Conservation (phyloP, 1,139 yeast genomes). For the Lodderomyces margitis region DNA sequence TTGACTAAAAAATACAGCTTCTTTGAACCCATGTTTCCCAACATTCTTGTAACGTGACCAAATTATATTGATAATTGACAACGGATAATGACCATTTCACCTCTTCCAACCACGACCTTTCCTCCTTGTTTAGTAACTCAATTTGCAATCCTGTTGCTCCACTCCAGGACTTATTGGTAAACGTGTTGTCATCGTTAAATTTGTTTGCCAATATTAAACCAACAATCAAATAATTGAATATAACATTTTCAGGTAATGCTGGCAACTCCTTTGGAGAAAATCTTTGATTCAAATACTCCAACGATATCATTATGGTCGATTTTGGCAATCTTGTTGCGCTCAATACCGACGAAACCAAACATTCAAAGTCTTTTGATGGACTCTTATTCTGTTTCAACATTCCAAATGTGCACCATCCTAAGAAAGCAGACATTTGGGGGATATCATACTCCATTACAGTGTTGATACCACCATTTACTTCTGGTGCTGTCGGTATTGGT, state of each 20-base stretch:
- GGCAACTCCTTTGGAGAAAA: conserved; percentile 27
- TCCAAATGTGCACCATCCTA: conserved; percentile 65
- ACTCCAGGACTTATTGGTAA: conserved; percentile 92
- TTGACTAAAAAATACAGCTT: too few species aligned
- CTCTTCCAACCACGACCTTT: conserved; percentile 68
- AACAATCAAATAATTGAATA: conserved; percentile 63
- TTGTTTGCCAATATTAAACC: conserved; percentile 86
- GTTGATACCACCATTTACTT: conserved; percentile 68
- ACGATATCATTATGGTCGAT: conserved; percentile 72
- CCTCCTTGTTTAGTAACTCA: conserved; percentile 58
- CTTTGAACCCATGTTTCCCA: conserved; percentile 48
- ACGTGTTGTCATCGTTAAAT: conserved; percentile 94
- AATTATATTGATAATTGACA: conserved; percentile 40
- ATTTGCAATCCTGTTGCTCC: conserved; percentile 85
- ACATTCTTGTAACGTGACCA: conserved; percentile 44
- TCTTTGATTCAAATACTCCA: conserved; percentile 66
- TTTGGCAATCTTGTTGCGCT: conserved; percentile 89
- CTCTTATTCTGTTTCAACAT: conserved; percentile 49
- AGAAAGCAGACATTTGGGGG: conserved; percentile 72
- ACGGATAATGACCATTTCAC: conserved; percentile 50
- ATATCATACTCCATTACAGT: conserved; percentile 77
- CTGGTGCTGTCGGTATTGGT: not conserved
- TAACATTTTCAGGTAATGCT: conserved; percentile 35
- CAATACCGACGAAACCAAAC: conserved; percentile 64
- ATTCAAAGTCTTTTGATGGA: conserved; percentile 57